These are phyloP conservation scores for Phaeosphaeriaceae sp. DNA, from an alignment of 2,329 filamentous ascomycete genomes.

Conservation along the genomic window DNA sequence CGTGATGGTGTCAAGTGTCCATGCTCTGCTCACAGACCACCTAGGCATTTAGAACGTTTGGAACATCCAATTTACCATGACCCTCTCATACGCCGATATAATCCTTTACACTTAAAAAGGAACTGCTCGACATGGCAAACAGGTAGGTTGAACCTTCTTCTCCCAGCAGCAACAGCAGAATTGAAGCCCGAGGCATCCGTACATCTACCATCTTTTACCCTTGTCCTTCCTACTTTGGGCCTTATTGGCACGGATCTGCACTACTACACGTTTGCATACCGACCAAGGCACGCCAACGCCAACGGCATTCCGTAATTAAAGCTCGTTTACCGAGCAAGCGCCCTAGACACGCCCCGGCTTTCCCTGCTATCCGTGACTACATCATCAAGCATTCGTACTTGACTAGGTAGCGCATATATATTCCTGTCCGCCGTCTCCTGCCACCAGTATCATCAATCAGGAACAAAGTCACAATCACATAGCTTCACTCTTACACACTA, in stretches of 20 bases:
- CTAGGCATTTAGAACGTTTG: no score
- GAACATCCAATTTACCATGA: conserved; percentile 1
- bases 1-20: neutral
- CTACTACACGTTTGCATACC: conserved; percentile 14
- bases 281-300: conserved; percentile 33
- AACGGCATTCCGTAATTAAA: conserved; percentile 22
- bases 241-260: conserved; percentile 24
- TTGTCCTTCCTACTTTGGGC: conserved; percentile 1
- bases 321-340: conserved; percentile 26
- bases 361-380: conserved; percentile 27
- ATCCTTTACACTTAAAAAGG: neutral
- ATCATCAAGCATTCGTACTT: conserved; percentile 38
- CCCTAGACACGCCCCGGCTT: conserved; percentile 28
- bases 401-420: conserved; percentile 32
- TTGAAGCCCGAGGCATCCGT: conserved; percentile 1
- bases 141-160: no score
- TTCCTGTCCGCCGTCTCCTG: conserved; percentile 12
- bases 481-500: conserved; percentile 2
- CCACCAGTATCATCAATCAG: neutral
- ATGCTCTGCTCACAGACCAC: no score
- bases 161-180: no score
- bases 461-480: conserved; percentile 1
- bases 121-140: no score
- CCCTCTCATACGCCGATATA: neutral
- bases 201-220: neutral